Conservation (phyloP, 257 asterid genomes). For the Ilex aquifolium region DNA sequence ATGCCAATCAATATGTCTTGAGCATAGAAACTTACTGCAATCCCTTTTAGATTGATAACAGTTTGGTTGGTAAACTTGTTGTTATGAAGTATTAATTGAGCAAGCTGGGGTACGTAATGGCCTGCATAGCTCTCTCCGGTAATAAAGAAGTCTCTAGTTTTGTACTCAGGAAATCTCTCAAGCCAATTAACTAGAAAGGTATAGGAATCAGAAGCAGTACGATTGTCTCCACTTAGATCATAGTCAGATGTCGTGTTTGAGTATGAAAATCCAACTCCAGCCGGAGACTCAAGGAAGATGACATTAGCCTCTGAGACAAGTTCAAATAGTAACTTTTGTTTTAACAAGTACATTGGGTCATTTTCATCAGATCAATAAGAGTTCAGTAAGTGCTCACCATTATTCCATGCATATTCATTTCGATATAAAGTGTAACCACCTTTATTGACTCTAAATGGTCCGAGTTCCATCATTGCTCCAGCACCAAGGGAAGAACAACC, state of each 20-base stretch:
- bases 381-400: slow-evolving; percentile 13
- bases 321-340: neutral
- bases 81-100: slow-evolving; percentile 39
- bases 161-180: slow-evolving; percentile 63
- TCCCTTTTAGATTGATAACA: slow-evolving; percentile 48
- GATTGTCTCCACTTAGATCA: slow-evolving; percentile 40
- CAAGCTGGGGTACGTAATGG: slow-evolving; percentile 72
- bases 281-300: slow-evolving; percentile 64
- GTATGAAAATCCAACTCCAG: slow-evolving; percentile 57
- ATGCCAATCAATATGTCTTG: too few species aligned
- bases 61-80: slow-evolving; percentile 48
- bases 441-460: slow-evolving; percentile 39
- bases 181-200: slow-evolving; percentile 62
- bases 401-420: slow-evolving; percentile 37
- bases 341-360: too few species aligned
- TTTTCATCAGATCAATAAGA: neutral
- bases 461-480: slow-evolving; percentile 45
- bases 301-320: slow-evolving; percentile 52
- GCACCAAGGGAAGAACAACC: slow-evolving; percentile 44
- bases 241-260: slow-evolving; percentile 36
- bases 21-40: slow-evolving; percentile 39
- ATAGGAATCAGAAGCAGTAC: slow-evolving; percentile 52
- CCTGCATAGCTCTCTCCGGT: slow-evolving; percentile 74
- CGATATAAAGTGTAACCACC: slow-evolving; percentile 32
- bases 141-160: slow-evolving; percentile 45